phyloP scores from a whole-genome alignment of 345 rosid genomes.

The Aquilaria sinensis region DNA sequence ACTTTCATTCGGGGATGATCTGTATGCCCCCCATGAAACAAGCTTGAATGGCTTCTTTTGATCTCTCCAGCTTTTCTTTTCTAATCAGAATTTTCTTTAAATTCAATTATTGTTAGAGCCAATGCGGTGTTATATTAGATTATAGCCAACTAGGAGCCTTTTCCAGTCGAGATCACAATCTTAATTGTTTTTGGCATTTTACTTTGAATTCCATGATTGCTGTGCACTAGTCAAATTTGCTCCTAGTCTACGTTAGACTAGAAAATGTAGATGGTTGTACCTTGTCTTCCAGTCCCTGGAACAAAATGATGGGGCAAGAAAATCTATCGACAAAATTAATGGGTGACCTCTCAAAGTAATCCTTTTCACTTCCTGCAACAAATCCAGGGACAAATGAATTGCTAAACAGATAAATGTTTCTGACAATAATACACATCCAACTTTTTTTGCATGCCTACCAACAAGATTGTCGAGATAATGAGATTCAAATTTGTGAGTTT shows the following conservation, averaged over 20 bases:
- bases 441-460: slow-evolving; percentile 46
- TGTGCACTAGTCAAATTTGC: too few species aligned
- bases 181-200: too few species aligned
- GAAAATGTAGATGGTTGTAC: slow-evolving; percentile 23
- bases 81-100: too few species aligned
- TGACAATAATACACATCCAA: not conserved
- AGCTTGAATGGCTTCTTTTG: too few species aligned
- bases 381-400: slow-evolving; percentile 11
- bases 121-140: too few species aligned
- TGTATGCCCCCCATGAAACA: too few species aligned
- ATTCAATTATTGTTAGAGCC: too few species aligned
- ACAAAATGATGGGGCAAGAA: slow-evolving; percentile 91
- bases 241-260: not conserved
- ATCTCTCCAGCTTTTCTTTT: too few species aligned
- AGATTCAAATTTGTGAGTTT: slow-evolving; percentile 89
- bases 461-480: slow-evolving; percentile 81
- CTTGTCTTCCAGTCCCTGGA: slow-evolving; percentile 97
- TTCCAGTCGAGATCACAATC: too few species aligned
- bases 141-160: too few species aligned
- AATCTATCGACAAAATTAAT: slow-evolving; percentile 75
- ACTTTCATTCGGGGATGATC: too few species aligned
- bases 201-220: too few species aligned
- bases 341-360: slow-evolving; percentile 75
- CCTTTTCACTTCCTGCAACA: slow-evolving; percentile 62
- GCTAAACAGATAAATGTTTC: slow-evolving; percentile 6